Evolutionary conservation across 1,139 yeast genomes (phyloP).

Genomic region (Taphrina pruni): DNA sequence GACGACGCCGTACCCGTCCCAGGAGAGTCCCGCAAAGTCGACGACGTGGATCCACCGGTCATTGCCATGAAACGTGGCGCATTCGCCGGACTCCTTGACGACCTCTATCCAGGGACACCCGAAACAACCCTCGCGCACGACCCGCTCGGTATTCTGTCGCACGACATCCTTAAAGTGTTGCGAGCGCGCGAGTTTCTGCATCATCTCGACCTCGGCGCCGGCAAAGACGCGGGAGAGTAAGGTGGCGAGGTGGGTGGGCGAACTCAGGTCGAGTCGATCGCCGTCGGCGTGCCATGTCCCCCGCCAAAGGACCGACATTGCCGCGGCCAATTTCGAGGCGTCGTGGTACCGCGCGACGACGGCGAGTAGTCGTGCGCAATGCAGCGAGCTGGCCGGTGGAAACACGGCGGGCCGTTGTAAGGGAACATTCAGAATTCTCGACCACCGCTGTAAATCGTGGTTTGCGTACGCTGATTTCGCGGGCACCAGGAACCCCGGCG

Average conservation of each 20-base stretch:
- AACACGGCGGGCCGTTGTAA: not conserved
- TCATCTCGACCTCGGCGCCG: conserved; percentile 23
- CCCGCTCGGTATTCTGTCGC: not conserved
- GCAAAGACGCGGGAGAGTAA: conserved; percentile 24
- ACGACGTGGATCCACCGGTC: conserved; percentile 23
- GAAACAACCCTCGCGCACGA: conserved; percentile 10
- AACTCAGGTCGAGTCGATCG: conserved; percentile 9
- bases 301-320: conserved; percentile 12
- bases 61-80: conserved; percentile 3
- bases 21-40: conserved; percentile 13
- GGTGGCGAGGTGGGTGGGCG: conserved; percentile 3
- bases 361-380: conserved; percentile 18
- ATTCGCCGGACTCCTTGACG: conserved; percentile 21
- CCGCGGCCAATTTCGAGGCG: conserved; percentile 2
- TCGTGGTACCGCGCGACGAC: conserved; percentile 18
- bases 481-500: conserved; percentile 5
- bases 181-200: conserved; percentile 3
- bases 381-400: conserved; percentile 1
- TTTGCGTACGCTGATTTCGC: not conserved
- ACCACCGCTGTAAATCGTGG: conserved; percentile 9
- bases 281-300: not conserved
- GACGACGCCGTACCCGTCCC: conserved; percentile 29
- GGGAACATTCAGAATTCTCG: not conserved
- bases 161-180: conserved; percentile 13
- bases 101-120: conserved; percentile 22